Evolutionary conservation across 2,329 filamentous ascomycete species (phyloP).

Genomic region (Cladosporium sp.): DNA sequence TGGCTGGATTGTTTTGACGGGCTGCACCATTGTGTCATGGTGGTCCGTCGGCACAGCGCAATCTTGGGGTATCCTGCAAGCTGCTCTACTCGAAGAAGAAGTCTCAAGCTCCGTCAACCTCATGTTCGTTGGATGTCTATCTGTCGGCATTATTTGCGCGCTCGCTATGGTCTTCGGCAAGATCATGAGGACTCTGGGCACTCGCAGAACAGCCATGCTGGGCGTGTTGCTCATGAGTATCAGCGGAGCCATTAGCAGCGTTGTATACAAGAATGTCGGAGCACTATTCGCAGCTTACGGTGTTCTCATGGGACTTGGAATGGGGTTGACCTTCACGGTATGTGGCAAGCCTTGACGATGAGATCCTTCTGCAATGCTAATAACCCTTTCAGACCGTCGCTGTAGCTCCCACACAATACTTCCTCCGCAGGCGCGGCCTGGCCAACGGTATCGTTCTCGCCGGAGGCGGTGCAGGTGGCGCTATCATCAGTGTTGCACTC

Average conservation of each 20-base stretch:
- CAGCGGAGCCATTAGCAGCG: slow-evolving; percentile 52
- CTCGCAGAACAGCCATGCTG: slow-evolving; percentile 47
- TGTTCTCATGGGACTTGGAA: slow-evolving; percentile 48
- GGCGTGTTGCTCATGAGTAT: slow-evolving; percentile 54
- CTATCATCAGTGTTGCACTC: slow-evolving; percentile 44
- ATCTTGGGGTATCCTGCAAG: slow-evolving; percentile 63
- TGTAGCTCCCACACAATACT: slow-evolving; percentile 53
- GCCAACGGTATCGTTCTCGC: slow-evolving; percentile 50
- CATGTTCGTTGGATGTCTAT: slow-evolving; percentile 60
- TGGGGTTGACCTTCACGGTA: slow-evolving; percentile 21
- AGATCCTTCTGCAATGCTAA: background rate
- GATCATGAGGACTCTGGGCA: slow-evolving; percentile 53
- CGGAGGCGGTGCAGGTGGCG: slow-evolving; percentile 57
- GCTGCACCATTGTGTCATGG: slow-evolving; percentile 22
- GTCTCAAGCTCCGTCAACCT: slow-evolving; percentile 54
- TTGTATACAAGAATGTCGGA: slow-evolving; percentile 46
- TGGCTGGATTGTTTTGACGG: slow-evolving; percentile 7
- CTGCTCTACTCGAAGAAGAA: slow-evolving; percentile 52
- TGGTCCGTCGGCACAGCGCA: slow-evolving; percentile 55
- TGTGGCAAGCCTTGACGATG: background rate
- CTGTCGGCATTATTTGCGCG: slow-evolving; percentile 52
- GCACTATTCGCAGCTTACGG: slow-evolving; percentile 53
- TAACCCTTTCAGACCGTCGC: background rate
- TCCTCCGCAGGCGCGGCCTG: slow-evolving; percentile 47
- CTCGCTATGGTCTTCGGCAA: slow-evolving; percentile 55